These are phyloP conservation scores for Aspergillus sp. DNA, from an alignment of 2,329 filamentous ascomycete genomes.

Conservation along the genomic window DNA sequence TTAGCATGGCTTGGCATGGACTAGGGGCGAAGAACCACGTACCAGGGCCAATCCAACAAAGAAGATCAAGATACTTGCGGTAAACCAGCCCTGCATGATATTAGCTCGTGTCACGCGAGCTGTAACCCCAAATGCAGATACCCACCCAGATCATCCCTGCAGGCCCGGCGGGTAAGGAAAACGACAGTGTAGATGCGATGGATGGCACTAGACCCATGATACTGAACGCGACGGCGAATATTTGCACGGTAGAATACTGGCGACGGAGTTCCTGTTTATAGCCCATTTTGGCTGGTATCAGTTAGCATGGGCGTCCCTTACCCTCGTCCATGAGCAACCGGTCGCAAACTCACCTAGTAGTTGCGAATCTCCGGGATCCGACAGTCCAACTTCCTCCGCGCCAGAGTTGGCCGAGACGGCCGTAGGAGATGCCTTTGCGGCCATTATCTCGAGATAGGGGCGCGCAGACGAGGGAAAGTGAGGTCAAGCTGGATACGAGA, in stretches of 20 bases:
- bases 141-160: constrained; percentile 63
- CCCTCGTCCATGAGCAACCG: neutral
- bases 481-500: too few relatives aligned
- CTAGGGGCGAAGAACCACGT: constrained; percentile 25
- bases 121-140: neutral
- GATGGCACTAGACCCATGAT: constrained; percentile 65
- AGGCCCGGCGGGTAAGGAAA: constrained; percentile 61
- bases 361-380: constrained; percentile 24
- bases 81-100: constrained; percentile 54
- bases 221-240: constrained; percentile 62
- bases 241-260: constrained; percentile 63
- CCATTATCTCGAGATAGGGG: neutral
- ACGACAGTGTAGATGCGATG: constrained; percentile 60
- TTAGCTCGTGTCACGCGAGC: neutral
- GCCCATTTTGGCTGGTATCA: constrained; percentile 36
- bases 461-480: neutral
- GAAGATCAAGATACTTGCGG: constrained; percentile 60
- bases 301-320: neutral
- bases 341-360: constrained; percentile 25
- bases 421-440: constrained; percentile 9
- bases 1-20: neutral
- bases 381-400: constrained; percentile 18
- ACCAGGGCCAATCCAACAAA: constrained; percentile 62
- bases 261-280: constrained; percentile 64
- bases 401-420: constrained; percentile 10